phyloP scores from a whole-genome alignment of 2,329 filamentous ascomycete species.

The Epichloe aotearoae region DNA sequence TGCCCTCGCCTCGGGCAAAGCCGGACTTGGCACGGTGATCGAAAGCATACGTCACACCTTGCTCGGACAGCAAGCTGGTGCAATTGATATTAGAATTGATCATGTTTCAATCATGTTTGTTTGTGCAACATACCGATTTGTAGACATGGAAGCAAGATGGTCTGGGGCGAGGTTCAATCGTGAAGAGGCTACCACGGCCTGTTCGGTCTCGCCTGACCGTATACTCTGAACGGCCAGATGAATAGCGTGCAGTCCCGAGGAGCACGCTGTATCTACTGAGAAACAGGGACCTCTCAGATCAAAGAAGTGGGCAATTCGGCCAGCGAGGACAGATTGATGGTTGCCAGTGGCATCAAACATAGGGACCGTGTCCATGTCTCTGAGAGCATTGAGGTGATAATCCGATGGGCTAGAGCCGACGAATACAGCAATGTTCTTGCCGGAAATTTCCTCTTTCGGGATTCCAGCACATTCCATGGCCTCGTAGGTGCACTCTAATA shows the following conservation, averaged over 20 bases:
- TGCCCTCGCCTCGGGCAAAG: constrained; percentile 49
- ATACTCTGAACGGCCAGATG: constrained; percentile 38
- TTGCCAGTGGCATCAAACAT: constrained; percentile 39
- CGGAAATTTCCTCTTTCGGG: constrained; percentile 31
- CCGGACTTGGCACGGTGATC: constrained; percentile 25
- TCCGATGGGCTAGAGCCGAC: constrained; percentile 34
- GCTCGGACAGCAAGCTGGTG: background rate
- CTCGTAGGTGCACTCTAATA: constrained; percentile 41
- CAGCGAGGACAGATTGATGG: constrained; percentile 38
- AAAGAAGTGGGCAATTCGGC: constrained; percentile 42
- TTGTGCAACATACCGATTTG: background rate
- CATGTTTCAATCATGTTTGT: background rate
- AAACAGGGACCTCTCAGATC: constrained; percentile 40
- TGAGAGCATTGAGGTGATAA: constrained; percentile 30
- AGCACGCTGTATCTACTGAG: constrained; percentile 39
- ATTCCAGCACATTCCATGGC: constrained; percentile 40
- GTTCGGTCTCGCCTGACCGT: constrained; percentile 29
- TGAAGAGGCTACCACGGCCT: constrained; percentile 34
- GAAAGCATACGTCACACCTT: constrained; percentile 26
- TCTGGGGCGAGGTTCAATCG: constrained; percentile 35
- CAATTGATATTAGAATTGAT: background rate
- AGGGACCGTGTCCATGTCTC: constrained; percentile 32
- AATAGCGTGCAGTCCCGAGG: constrained; percentile 35
- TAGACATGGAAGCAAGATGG: constrained; percentile 17
- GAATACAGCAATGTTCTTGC: constrained; percentile 36